Percentiles rank a stretch among this genome's conserved stretches.
phyloP scores from a whole-genome alignment of 2,329 filamentous ascomycete genomes.

The Fusarium stilboides region DNA sequence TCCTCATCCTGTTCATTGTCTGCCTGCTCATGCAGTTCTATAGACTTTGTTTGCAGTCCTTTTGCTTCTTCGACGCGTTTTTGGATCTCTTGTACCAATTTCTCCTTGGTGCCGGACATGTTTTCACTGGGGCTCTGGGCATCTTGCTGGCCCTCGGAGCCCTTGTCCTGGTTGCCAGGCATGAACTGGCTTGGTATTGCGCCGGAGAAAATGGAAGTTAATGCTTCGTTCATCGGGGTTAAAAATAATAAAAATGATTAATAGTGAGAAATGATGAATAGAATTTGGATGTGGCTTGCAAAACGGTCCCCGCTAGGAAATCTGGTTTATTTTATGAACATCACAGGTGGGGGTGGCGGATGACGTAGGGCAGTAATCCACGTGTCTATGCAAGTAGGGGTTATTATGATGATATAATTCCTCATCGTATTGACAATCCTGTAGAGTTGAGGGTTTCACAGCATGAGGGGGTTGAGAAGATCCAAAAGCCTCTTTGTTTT shows the following conservation, averaged over 20 bases:
- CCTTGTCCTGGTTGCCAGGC: conserved; percentile 14
- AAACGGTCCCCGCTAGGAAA: conserved; percentile 8
- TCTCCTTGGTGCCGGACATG: conserved; percentile 28
- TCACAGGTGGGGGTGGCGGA: conserved; percentile 32
- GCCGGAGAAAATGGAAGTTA: conserved; percentile 27
- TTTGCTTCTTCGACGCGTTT: conserved; percentile 39
- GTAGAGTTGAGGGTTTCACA: not conserved
- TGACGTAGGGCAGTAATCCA: conserved; percentile 26
- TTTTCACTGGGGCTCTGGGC: conserved; percentile 14
- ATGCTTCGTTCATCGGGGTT: conserved; percentile 27
- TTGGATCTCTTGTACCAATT: conserved; percentile 35
- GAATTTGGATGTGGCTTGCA: conserved; percentile 27
- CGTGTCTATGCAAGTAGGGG: conserved; percentile 2
- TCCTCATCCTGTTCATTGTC: conserved; percentile 25
- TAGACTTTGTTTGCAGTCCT: conserved; percentile 22
- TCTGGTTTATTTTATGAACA: conserved; percentile 24
- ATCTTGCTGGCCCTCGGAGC: conserved; percentile 8
- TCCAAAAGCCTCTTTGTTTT: accelerated
- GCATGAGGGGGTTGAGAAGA: not conserved
- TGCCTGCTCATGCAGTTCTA: conserved; percentile 41
- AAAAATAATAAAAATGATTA: not conserved
- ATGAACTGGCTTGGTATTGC: conserved; percentile 34
- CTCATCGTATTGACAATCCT: not conserved
- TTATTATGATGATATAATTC: conserved; percentile 26
- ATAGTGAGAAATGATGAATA: not conserved